A percentile compares a stretch with the other conserved stretches of the same genome.
phyloP scores from a whole-genome alignment of 2,329 filamentous ascomycete genomes.

The Ascochyta koolunga region DNA sequence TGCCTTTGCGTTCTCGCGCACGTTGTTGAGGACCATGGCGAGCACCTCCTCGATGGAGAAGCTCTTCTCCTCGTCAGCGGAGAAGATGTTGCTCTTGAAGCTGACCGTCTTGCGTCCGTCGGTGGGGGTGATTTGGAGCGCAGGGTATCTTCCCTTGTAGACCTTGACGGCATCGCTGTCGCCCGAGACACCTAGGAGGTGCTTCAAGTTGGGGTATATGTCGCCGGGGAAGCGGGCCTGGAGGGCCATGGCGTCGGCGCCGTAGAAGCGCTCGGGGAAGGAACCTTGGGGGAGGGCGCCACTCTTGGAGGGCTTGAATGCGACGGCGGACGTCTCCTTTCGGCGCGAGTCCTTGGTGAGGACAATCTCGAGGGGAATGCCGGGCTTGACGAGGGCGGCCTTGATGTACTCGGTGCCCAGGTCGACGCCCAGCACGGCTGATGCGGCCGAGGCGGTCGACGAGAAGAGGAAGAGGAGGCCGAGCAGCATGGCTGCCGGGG shows the following conservation, averaged over 20 bases:
- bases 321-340: conserved; percentile 89
- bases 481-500: conserved; percentile 57
- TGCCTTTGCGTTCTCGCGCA: conserved; percentile 84
- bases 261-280: conserved; percentile 90
- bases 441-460: conserved; percentile 64
- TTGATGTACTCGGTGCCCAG: conserved; percentile 97
- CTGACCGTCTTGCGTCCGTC: conserved; percentile 69
- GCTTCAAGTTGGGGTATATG: conserved; percentile 93
- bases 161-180: conserved; percentile 66
- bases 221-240: conserved; percentile 88
- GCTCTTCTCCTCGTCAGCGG: conserved; percentile 63
- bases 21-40: conserved; percentile 93
- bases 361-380: conserved; percentile 96
- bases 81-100: conserved; percentile 80
- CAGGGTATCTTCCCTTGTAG: conserved; percentile 79
- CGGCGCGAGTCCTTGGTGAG: conserved; percentile 96
- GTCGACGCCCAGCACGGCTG: conserved; percentile 89
- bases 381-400: conserved; percentile 92
- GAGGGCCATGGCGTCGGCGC: conserved; percentile 87
- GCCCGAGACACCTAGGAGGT: conserved; percentile 75
- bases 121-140: conserved; percentile 68
- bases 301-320: conserved; percentile 84
- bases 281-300: conserved; percentile 60
- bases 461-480: conserved; percentile 61
- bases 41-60: conserved; percentile 89